Base-by-base conservation (phyloP, 139 green algal species). In the Pseudopediastrum boryanum region DNA sequence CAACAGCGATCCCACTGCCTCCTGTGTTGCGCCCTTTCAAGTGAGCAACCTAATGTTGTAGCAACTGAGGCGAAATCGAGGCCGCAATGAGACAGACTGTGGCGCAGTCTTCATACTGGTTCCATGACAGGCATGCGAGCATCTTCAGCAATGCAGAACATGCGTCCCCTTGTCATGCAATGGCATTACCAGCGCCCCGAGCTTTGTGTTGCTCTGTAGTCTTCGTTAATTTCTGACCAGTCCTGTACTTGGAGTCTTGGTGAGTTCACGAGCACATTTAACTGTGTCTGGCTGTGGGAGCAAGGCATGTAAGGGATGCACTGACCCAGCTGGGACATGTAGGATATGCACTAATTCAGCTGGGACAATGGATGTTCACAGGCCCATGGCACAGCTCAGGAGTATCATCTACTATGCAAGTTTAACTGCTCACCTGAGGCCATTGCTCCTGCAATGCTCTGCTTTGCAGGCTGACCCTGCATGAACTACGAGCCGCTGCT, bases 1-100 rank as follows among this genome's bases (percentile, higher is more conserved):
- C 58, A 2, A 85, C 75, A 25, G 78, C 81, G 39, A 75, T 67
- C 35, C 86, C 83, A 0, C 52, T 88, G 61, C 86, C 86, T 33
- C 86, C 86, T 31, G 44, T 87, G 35, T 77, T 89, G 73, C 75
- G 86, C 7, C 69, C 75, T 0, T 91, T 81, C 75, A 85, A 64
- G 64, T 82, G 39, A 61, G 48, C 27, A 13, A 25, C 25, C 65
- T n/a, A n/a, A n/a, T n/a, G 25, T 46, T 41, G 16, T 42, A 59
- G 21, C 9, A 41, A 21, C 4, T 13, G 13, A 56, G 64, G 25
- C 16, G 23, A 8, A 9, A 23, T 9, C 3, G 44, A 25, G 44
- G 61, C 21, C 44, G 8, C 21, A 3, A 27, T 43, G 25, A 10
- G 44, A n/a, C n/a, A n/a, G n/a, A n/a, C n/a, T n/a, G n/a, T n/a